Evolutionary conservation across 371 early-diverging fungal genomes (phyloP).

Genomic region (Scutellospora calospora): DNA sequence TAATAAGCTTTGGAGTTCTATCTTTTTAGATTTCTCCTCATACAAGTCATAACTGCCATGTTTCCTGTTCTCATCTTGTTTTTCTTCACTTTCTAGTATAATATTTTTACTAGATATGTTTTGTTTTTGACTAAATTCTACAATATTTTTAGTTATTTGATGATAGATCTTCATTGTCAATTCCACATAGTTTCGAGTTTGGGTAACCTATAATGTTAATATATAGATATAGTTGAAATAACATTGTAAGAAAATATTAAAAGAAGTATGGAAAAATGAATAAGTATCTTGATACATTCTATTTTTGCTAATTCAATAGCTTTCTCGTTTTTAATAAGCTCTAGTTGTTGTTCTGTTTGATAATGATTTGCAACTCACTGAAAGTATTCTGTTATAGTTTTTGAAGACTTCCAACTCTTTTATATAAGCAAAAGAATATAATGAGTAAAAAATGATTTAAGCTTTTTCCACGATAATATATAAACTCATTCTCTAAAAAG

Average conservation of each 20-base stretch:
- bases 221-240: not conserved
- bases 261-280: slow-evolving; percentile 4
- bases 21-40: not conserved
- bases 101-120: not conserved
- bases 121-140: slow-evolving; percentile 5
- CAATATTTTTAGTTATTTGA: slow-evolving; percentile 21
- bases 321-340: slow-evolving; percentile 27
- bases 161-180: slow-evolving; percentile 19
- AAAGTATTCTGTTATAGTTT: slow-evolving; percentile 24
- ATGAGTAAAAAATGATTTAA: not conserved
- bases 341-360: not conserved
- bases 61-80: slow-evolving; percentile 2
- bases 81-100: slow-evolving; percentile 1
- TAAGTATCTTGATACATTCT: slow-evolving; percentile 31
- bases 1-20: not conserved
- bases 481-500: slow-evolving; percentile 7
- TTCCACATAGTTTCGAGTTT: slow-evolving; percentile 32
- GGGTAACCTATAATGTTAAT: slow-evolving; percentile 12
- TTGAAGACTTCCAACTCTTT: slow-evolving; percentile 35
- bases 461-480: slow-evolving; percentile 5
- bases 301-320: slow-evolving; percentile 27
- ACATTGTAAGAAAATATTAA: not conserved
- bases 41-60: not conserved
- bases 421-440: slow-evolving; percentile 22
- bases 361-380: not conserved